Evolutionary conservation across 2,329 filamentous ascomycete species (phyloP).

Genomic region (Cladosporium velox): DNA sequence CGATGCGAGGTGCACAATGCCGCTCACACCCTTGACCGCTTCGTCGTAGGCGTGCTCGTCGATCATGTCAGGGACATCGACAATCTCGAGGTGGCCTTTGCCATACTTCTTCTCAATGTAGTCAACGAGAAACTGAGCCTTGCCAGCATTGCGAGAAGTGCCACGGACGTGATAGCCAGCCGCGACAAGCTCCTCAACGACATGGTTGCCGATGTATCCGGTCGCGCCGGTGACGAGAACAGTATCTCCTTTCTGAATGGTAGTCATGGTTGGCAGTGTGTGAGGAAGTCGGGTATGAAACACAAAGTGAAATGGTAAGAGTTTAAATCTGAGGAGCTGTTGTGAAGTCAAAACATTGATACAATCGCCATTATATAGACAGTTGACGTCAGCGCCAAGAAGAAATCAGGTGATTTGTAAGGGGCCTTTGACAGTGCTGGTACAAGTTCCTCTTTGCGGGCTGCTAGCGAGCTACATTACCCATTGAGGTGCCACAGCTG

Average conservation of each 20-base stretch:
- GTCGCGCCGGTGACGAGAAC: slow-evolving; percentile 35
- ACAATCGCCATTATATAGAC: neutral
- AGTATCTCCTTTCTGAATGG: slow-evolving; percentile 29
- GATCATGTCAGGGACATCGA: slow-evolving; percentile 44
- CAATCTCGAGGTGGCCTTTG: slow-evolving; percentile 41
- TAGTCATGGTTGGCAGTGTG: slow-evolving; percentile 15
- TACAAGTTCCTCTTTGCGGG: too few relatives aligned
- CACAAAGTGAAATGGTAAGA: neutral
- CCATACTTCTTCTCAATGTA: slow-evolving; percentile 34
- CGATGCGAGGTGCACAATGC: slow-evolving; percentile 52
- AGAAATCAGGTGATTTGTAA: too few relatives aligned
- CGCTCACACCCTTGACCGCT: slow-evolving; percentile 44
- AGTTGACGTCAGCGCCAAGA: slow-evolving; percentile 15
- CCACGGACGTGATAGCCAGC: slow-evolving; percentile 35
- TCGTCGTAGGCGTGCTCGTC: slow-evolving; percentile 42
- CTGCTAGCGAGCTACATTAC: too few relatives aligned
- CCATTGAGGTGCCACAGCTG: neutral
- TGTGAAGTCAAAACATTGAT: neutral
- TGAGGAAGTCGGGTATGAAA: neutral
- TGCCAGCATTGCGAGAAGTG: slow-evolving; percentile 29
- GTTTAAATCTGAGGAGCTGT: neutral
- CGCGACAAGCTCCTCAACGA: slow-evolving; percentile 33
- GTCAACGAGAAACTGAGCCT: slow-evolving; percentile 32
- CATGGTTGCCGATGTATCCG: slow-evolving; percentile 33
- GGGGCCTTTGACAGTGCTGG: too few relatives aligned